Conservation (phyloP, 805 yeast genomes). For the Candida krabiensis region DNA sequence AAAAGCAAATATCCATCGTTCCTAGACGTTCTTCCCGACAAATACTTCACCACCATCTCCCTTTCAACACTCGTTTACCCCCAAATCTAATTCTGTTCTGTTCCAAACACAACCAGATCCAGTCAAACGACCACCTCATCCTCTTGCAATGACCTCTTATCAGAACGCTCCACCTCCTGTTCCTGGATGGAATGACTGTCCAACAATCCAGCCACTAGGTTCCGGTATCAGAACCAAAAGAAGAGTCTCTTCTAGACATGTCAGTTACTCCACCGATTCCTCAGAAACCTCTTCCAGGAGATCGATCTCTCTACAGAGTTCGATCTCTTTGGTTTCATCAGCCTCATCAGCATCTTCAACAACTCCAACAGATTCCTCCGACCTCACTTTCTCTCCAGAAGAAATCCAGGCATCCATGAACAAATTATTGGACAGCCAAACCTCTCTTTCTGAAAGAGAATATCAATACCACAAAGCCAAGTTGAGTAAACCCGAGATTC, state of each 20-base stretch:
- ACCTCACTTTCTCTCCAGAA: constrained; percentile 1
- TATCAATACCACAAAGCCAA: constrained; percentile 43
- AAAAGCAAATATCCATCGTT: too few relatives aligned
- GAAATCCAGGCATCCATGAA: constrained; percentile 20
- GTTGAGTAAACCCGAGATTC: constrained; percentile 26
- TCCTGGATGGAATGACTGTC: constrained; percentile 66
- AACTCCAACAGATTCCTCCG: constrained; percentile 6
- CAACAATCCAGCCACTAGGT: constrained; percentile 29
- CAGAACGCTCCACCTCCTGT: constrained; percentile 27
- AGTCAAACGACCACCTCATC: too few relatives aligned
- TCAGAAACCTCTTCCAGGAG: neutral
- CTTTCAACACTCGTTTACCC: too few relatives aligned
- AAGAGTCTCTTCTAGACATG: constrained; percentile 1
- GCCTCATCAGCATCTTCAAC: constrained; percentile 6
- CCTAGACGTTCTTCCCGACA: too few relatives aligned
- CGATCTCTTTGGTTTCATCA: constrained; percentile 1
- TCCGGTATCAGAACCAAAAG: neutral
- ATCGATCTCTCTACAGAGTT: neutral
- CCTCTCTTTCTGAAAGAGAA: constrained; percentile 41
- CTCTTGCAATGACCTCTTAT: constrained; percentile 24
- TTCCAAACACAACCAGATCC: too few relatives aligned
- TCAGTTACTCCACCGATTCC: neutral
- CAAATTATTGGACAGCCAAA: constrained; percentile 26
- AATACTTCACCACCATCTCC: too few relatives aligned
- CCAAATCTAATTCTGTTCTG: too few relatives aligned